phyloP scores from a whole-genome alignment of 169 alveolate species.

The Toxoplasma gondii region DNA sequence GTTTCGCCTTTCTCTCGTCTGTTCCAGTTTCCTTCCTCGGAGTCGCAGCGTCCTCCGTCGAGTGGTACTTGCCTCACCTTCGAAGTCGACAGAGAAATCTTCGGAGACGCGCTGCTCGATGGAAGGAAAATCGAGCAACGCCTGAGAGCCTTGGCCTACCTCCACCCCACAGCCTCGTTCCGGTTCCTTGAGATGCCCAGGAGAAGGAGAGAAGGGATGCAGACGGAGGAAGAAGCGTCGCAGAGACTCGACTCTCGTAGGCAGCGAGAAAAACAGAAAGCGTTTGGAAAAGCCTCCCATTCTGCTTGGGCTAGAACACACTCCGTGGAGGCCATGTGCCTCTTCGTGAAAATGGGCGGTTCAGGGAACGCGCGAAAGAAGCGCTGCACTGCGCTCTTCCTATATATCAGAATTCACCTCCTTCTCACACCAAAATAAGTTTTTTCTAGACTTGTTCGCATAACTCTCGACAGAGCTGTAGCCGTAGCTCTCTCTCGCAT shows the following conservation, averaged over 20 bases:
- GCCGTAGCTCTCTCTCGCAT: too few species aligned
- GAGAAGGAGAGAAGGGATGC: background rate
- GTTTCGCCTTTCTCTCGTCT: background rate
- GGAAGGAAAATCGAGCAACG: slow-evolving; percentile 62
- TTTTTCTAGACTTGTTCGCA: too few species aligned
- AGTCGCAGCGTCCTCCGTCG: slow-evolving; percentile 19
- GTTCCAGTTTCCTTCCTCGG: background rate
- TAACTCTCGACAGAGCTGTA: too few species aligned
- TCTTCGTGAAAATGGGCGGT: too few species aligned
- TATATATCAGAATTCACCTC: too few species aligned
- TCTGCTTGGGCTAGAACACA: background rate
- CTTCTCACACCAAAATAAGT: too few species aligned
- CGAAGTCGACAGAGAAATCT: slow-evolving; percentile 67
- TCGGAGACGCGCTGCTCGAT: slow-evolving; percentile 61
- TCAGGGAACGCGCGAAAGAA: too few species aligned
- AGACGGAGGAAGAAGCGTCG: too few species aligned
- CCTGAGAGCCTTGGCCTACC: slow-evolving; percentile 67
- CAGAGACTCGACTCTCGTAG: background rate
- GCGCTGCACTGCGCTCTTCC: too few species aligned
- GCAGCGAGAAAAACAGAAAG: background rate
- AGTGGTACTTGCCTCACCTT: slow-evolving; percentile 71
- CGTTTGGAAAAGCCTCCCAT: too few species aligned
- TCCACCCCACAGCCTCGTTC: background rate
- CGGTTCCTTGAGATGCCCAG: background rate
- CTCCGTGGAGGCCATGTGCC: background rate